Conservation (phyloP, 2,329 filamentous ascomycete species). For the Harringtonia aguacate region DNA sequence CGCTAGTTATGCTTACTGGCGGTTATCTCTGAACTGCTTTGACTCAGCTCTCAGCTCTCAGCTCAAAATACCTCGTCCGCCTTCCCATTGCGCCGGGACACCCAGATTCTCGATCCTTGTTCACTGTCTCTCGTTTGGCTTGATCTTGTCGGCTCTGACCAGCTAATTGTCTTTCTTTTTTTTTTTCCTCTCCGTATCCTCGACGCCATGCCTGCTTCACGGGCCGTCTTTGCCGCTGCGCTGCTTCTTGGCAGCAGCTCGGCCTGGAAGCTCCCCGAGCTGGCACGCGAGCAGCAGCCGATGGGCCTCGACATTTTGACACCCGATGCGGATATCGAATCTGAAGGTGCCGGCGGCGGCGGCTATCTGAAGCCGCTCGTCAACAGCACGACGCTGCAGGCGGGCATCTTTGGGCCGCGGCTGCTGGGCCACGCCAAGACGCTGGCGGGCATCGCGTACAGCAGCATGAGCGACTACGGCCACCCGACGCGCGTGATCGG, state of each 20-base stretch:
- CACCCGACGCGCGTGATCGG: conserved; percentile 64
- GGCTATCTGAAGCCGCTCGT: conserved; percentile 14
- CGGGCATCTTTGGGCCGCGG: conserved; percentile 41
- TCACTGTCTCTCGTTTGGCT: too few relatives aligned
- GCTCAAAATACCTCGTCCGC: too few relatives aligned
- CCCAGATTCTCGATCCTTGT: too few relatives aligned
- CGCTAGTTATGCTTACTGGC: too few relatives aligned
- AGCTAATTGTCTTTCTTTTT: too few relatives aligned
- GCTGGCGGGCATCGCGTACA: conserved; percentile 52
- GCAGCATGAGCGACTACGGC: conserved; percentile 47
- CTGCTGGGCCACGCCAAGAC: conserved; percentile 49
- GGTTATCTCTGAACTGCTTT: too few relatives aligned
- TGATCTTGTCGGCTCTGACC: too few relatives aligned
- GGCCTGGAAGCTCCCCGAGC: conserved; percentile 5
- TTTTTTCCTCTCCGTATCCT: too few relatives aligned
- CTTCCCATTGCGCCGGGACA: too few relatives aligned
- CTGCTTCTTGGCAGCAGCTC: conserved; percentile 9
- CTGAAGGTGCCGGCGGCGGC: background rate
- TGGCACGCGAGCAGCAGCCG: conserved; percentile 2
- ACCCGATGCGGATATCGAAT: background rate
- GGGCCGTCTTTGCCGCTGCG: conserved; percentile 9
- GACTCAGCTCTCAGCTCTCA: too few relatives aligned
- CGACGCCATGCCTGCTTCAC: too few relatives aligned
- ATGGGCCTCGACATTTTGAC: background rate
- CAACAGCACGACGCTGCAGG: conserved; percentile 44